Conservation (phyloP, 2,329 filamentous ascomycete species). For the Aspergillus sp. region DNA sequence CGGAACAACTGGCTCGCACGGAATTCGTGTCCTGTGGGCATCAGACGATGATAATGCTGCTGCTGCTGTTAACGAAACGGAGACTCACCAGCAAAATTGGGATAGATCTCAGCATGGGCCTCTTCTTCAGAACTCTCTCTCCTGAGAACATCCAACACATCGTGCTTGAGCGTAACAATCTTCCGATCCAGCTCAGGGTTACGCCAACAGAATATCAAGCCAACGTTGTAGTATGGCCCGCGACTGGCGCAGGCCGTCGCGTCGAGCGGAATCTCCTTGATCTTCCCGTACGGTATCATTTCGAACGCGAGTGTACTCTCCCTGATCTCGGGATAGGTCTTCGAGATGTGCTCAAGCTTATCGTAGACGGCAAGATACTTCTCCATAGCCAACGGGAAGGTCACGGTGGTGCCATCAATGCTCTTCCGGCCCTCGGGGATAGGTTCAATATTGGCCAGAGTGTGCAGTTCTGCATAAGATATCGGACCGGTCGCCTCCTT, state of each 20-base stretch:
- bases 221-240: constrained; percentile 11
- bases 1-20: background rate
- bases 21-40: background rate
- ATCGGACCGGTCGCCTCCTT: constrained; percentile 4
- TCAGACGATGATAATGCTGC: background rate
- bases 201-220: constrained; percentile 7
- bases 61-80: background rate
- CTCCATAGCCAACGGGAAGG: constrained; percentile 4
- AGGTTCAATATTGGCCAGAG: constrained; percentile 2
- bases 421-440: constrained; percentile 2
- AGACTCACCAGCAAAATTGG: constrained; percentile 1
- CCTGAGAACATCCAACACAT: background rate
- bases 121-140: background rate
- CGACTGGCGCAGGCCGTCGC: constrained; percentile 13
- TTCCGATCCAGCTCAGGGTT: constrained; percentile 3
- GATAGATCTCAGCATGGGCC: background rate
- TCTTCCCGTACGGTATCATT: constrained; percentile 9
- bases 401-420: constrained; percentile 4
- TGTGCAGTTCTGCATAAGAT: constrained; percentile 9
- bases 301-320: constrained; percentile 10
- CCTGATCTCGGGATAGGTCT: background rate
- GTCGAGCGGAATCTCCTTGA: constrained; percentile 7
- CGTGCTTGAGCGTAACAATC: background rate
- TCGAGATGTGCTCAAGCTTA: constrained; percentile 1
- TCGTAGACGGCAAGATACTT: constrained; percentile 1